These are phyloP conservation scores for Aspergillus sp. DNA, from an alignment of 2,329 filamentous ascomycete species.

Conservation along the genomic window DNA sequence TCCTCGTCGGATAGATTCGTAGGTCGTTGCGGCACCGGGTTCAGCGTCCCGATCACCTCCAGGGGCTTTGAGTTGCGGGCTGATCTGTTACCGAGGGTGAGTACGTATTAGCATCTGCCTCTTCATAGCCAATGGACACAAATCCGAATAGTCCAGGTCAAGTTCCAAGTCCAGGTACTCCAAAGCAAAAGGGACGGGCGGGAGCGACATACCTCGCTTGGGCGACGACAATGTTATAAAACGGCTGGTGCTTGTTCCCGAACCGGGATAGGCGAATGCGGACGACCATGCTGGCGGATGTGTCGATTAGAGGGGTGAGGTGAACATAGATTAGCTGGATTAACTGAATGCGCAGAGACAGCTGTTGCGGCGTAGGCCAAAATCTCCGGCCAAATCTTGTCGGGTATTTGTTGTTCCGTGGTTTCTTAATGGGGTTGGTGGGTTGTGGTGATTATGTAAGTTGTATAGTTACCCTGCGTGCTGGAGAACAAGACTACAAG, in stretches of 20 bases:
- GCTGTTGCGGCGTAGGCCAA: slow-evolving; percentile 9
- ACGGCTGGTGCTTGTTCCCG: slow-evolving; percentile 79
- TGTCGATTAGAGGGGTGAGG: slow-evolving; percentile 1
- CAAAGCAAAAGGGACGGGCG: not conserved
- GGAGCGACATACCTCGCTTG: slow-evolving; percentile 72
- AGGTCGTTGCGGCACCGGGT: slow-evolving; percentile 57
- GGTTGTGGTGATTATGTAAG: not conserved
- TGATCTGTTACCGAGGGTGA: slow-evolving; percentile 54
- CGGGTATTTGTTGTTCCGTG: slow-evolving; percentile 30
- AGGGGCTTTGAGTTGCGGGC: slow-evolving; percentile 85
- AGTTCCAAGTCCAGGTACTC: not conserved
- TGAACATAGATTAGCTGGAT: not conserved
- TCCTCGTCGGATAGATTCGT: slow-evolving; percentile 49
- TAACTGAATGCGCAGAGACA: slow-evolving; percentile 2
- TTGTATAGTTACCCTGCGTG: too few relatives aligned
- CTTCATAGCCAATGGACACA: not conserved
- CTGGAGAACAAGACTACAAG: too few relatives aligned
- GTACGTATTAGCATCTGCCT: slow-evolving; percentile 1
- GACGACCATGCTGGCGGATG: slow-evolving; percentile 70
- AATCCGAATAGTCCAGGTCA: too few relatives aligned
- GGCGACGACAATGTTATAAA: slow-evolving; percentile 96
- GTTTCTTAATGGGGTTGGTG: slow-evolving; percentile 20
- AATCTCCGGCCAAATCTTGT: slow-evolving; percentile 15
- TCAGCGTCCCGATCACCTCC: slow-evolving; percentile 78
- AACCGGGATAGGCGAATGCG: slow-evolving; percentile 93